Evolutionary conservation across 345 rosid genomes (phyloP), one percentile per base, ranked within the genome.

Genomic region (Rubroshorea leprosula): DNA sequence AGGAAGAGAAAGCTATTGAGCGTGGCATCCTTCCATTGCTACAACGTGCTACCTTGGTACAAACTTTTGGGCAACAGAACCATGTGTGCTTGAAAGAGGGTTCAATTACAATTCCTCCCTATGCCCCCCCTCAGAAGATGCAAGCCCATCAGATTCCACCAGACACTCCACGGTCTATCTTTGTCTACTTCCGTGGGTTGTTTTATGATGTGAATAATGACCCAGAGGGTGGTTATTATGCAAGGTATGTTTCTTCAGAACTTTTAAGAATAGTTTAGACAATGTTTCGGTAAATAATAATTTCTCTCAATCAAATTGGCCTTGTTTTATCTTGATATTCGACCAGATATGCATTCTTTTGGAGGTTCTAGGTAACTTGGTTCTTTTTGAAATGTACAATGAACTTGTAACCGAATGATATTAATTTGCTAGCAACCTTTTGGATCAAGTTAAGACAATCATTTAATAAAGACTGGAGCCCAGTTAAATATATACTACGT

Each of bases 221-320:
- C 35, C 98, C 98, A 2, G 97, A 92, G 79, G 97, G 98, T 2
- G 98, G 98, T 27, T 92, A 89, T 60, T 92, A 86, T 61, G 98
- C 97, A 58, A 89, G 98, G 96, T 92, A 78, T 44, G 57, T 46
- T 41, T 35, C 49, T n/a, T 6, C 17, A 13, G 1, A 57, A 49
- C 53, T 52, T 58, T 8, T 26, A 4, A 24, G 22, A 26, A 27
- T 31, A 58, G 20, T 27, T 17, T 16, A 24, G 57, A 23, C 14
- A 22, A 29, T 46, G 20, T 16, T 35, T 46, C 18, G 26, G 26
- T 23, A 48, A 59, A 58, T 14, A 14, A 22, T 25, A 49, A 44
- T 41, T 49, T 38, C 41, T 49, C 19, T 22, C 51, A 50, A 20
- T 39, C 21, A 20, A 48, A 23, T 1, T 17, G 4, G 11, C 8